A percentile compares a stretch with the other conserved stretches of the same genome.
Evolutionary conservation across 1,284 basidiomycete species (phyloP).

Genomic region (Cryptococcus neoformans): DNA sequence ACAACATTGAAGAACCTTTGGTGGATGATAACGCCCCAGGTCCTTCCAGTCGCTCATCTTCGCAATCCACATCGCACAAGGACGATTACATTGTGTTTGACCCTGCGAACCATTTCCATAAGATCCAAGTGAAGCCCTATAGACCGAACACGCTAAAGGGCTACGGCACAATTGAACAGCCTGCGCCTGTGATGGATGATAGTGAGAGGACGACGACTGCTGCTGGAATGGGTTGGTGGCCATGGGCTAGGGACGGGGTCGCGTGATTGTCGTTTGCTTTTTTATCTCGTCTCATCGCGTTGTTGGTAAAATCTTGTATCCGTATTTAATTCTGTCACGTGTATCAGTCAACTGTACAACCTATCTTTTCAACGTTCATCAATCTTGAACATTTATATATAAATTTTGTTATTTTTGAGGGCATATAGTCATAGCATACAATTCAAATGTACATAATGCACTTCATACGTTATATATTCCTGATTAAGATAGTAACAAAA

Average conservation of each 20-base stretch:
- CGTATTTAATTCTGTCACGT: too few species aligned
- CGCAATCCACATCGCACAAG: background rate
- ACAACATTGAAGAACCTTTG: too few species aligned
- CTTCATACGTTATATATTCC: background rate
- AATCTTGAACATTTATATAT: background rate
- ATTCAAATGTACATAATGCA: background rate
- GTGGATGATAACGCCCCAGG: background rate
- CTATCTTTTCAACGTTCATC: background rate
- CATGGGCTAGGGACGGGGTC: background rate
- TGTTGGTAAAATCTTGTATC: too few species aligned
- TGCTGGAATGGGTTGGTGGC: background rate
- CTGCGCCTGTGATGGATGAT: background rate
- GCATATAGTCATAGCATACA: background rate
- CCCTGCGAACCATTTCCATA: background rate
- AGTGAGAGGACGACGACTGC: background rate
- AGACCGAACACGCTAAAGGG: slow-evolving; percentile 4
- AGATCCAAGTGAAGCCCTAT: background rate
- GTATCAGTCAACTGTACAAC: too few species aligned
- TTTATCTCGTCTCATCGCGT: too few species aligned
- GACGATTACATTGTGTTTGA: background rate
- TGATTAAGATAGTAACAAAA: too few species aligned
- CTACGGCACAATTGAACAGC: slow-evolving; percentile 9
- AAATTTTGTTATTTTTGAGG: background rate
- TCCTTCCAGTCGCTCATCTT: background rate
- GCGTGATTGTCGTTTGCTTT: background rate